Evolutionary conservation across 2,329 filamentous ascomycete genomes (phyloP).

Genomic region (Cercospora zeae-maydis): DNA sequence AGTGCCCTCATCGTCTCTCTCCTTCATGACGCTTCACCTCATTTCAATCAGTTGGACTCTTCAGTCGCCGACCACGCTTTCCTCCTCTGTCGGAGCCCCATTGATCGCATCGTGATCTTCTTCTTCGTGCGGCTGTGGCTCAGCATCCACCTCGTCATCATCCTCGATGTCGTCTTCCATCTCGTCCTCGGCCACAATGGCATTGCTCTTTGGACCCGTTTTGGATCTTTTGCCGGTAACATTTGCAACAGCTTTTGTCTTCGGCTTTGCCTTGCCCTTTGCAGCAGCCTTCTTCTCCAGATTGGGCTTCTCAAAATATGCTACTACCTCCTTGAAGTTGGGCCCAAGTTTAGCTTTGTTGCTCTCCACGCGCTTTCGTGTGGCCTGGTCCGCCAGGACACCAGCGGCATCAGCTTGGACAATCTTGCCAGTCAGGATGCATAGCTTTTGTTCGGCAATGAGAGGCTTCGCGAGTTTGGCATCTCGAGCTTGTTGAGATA

Average conservation of each 20-base stretch:
- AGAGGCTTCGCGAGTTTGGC: conserved; percentile 57
- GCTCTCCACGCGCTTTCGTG: conserved; percentile 68
- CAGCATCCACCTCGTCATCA: conserved; percentile 38
- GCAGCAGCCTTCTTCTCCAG: conserved; percentile 52
- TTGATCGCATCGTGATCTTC: conserved; percentile 37
- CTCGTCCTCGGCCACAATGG: conserved; percentile 43
- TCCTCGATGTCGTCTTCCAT: conserved; percentile 42
- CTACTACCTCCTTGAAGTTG: conserved; percentile 81
- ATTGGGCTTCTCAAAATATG: conserved; percentile 61
- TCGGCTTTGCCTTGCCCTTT: conserved; percentile 44
- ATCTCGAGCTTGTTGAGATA: conserved; percentile 56
- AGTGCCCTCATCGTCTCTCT: background rate
- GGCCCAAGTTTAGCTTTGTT: conserved; percentile 77
- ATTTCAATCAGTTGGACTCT: background rate
- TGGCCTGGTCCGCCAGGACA: conserved; percentile 64
- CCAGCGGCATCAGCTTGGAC: conserved; percentile 74
- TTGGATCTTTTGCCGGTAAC: conserved; percentile 44
- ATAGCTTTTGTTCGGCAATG: conserved; percentile 78
- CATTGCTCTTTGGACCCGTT: conserved; percentile 39
- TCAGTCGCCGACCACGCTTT: conserved; percentile 43
- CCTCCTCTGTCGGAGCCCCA: conserved; percentile 30
- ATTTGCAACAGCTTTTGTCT: conserved; percentile 37
- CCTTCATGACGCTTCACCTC: background rate
- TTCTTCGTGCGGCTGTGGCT: conserved; percentile 18
- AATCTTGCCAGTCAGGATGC: conserved; percentile 78